phyloP scores from a whole-genome alignment of 1,284 basidiomycete species.

The Trametes pubescens region DNA sequence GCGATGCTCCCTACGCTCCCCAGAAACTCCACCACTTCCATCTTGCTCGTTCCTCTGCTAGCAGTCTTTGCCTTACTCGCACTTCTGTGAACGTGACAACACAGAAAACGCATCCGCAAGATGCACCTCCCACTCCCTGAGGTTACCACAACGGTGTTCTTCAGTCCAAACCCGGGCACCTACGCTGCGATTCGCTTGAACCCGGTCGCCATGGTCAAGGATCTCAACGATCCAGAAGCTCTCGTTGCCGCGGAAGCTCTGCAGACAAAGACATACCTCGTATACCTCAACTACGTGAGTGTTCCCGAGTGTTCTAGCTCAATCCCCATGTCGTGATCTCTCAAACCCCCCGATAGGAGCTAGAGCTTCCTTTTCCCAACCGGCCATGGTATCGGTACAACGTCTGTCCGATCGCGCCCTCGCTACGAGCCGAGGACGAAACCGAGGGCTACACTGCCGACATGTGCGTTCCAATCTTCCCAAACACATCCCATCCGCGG shows the following conservation, averaged over 20 bases:
- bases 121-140: too few species aligned
- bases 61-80: too few species aligned
- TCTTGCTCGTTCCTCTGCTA: too few species aligned
- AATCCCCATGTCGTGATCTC: too few species aligned
- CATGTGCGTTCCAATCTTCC: conserved; percentile 23
- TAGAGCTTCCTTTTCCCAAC: not conserved
- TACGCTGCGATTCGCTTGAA: not conserved
- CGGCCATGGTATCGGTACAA: not conserved
- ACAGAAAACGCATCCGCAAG: too few species aligned
- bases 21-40: too few species aligned
- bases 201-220: not conserved
- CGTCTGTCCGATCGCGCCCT: not conserved
- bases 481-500: conserved; percentile 6
- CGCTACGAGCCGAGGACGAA: not conserved
- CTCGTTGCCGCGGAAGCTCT: not conserved
- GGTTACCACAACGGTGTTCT: not conserved
- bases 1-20: too few species aligned
- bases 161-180: not conserved
- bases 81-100: too few species aligned
- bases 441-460: conserved; percentile 8
- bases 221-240: not conserved
- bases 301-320: too few species aligned
- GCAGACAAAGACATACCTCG: not conserved
- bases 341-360: not conserved
- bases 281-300: not conserved